These are phyloP conservation scores for Beauveria rudraprayagi DNA, from an alignment of 2,329 filamentous ascomycete genomes.

Conservation along the genomic window DNA sequence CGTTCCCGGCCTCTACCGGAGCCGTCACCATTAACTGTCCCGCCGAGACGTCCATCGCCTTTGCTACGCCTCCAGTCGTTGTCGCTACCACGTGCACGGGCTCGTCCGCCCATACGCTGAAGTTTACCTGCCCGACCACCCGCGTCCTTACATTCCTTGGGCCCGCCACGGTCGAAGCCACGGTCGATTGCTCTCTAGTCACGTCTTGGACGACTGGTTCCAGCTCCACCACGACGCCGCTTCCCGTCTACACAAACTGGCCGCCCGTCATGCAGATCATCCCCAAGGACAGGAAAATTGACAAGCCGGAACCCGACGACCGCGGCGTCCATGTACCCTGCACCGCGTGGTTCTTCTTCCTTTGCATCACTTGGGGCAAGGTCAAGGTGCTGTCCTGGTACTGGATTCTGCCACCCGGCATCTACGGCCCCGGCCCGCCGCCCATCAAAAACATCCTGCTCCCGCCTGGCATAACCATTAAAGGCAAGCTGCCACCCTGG, in stretches of 20 bases:
- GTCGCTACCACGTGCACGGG: constrained; percentile 2
- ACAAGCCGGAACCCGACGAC: constrained; percentile 12
- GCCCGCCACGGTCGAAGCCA: constrained; percentile 11
- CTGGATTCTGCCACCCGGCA: constrained; percentile 14
- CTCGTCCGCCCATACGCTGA: not conserved
- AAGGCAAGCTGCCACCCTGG: constrained; percentile 15
- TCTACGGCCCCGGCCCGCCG: constrained; percentile 13
- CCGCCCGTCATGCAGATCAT: not conserved
- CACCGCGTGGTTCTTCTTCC: constrained; percentile 16
- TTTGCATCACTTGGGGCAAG: constrained; percentile 11
- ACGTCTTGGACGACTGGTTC: constrained; percentile 6
- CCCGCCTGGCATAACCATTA: constrained; percentile 11
- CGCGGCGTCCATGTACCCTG: constrained; percentile 14
- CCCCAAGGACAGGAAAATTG: not conserved
- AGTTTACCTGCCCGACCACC: constrained; percentile 12
- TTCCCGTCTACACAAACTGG: constrained; percentile 10
- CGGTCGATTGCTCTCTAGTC: constrained; percentile 5
- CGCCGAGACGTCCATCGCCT: constrained; percentile 8
- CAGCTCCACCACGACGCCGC: constrained; percentile 11
- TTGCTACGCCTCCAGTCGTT: constrained; percentile 9
- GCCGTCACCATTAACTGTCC: constrained; percentile 10
- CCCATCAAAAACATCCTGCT: constrained; percentile 9
- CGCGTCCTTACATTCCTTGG: constrained; percentile 13
- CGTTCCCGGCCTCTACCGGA: constrained; percentile 10
- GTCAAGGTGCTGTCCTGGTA: constrained; percentile 2